These are phyloP conservation scores for Syncephalis fuscata DNA, from an alignment of 371 early-diverging fungal genomes.

Conservation along the genomic window DNA sequence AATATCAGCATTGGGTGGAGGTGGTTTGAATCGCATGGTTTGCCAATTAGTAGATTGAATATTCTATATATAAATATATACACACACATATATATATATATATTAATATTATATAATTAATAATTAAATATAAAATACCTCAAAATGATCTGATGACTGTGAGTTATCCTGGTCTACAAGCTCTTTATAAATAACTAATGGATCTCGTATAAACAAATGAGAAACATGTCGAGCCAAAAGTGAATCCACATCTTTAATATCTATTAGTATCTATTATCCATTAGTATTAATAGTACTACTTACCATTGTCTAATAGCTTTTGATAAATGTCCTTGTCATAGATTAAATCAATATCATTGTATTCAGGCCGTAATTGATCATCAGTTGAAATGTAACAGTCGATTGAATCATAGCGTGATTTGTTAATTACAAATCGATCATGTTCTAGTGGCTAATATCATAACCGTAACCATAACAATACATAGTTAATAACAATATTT, in stretches of 20 bases:
- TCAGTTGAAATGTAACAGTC: constrained; percentile 81
- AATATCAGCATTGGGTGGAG: constrained; percentile 72
- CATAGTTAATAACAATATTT: neutral
- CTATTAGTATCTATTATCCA: too few species aligned
- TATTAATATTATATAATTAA: neutral
- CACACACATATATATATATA: too few species aligned
- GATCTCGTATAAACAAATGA: constrained; percentile 97
- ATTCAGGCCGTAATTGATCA: constrained; percentile 60
- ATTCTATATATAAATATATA: constrained; percentile 40
- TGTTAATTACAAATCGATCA: constrained; percentile 64
- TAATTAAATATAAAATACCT: too few species aligned
- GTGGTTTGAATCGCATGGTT: constrained; percentile 97
- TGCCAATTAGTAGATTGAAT: constrained; percentile 99
- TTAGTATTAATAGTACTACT: neutral
- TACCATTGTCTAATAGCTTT: constrained; percentile 39
- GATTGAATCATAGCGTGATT: constrained; percentile 95
- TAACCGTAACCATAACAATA: neutral
- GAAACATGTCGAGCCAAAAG: constrained; percentile 85
- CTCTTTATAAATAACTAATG: constrained; percentile 89
- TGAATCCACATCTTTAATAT: constrained; percentile 55
- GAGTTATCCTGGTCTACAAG: constrained; percentile 67
- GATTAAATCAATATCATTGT: constrained; percentile 85
- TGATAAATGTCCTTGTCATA: constrained; percentile 67
- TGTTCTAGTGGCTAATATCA: constrained; percentile 40
- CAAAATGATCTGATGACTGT: constrained; percentile 85